Conservation (phyloP, 1,284 basidiomycete genomes). For the Melampsora americana region DNA sequence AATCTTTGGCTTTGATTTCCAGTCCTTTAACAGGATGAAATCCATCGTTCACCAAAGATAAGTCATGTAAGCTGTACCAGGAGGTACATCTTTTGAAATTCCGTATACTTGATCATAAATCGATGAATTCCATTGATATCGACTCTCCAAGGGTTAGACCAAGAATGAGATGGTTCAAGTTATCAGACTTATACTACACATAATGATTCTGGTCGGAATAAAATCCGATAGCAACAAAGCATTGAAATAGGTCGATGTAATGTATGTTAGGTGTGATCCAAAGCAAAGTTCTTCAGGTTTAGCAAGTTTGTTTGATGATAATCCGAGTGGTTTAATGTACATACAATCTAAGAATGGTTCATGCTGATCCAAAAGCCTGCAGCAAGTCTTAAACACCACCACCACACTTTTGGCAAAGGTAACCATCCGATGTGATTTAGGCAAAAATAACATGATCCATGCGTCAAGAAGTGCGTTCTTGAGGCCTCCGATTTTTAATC, state of each 20-base stretch:
- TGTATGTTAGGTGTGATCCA: slow-evolving; percentile 25
- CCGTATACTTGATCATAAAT: slow-evolving; percentile 24
- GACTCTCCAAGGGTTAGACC: slow-evolving; percentile 14
- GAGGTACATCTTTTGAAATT: slow-evolving; percentile 22
- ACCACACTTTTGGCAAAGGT: slow-evolving; percentile 37
- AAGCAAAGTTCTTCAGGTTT: not conserved
- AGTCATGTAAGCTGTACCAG: slow-evolving; percentile 24
- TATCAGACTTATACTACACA: slow-evolving; percentile 5
- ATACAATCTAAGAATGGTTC: slow-evolving; percentile 15
- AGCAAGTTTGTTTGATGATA: not conserved
- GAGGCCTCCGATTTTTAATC: no score
- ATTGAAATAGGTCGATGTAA: slow-evolving; percentile 18
- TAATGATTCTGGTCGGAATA: slow-evolving; percentile 24
- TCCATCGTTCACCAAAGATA: slow-evolving; percentile 12
- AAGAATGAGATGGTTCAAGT: slow-evolving; percentile 14
- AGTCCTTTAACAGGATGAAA: slow-evolving; percentile 15
- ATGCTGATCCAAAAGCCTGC: slow-evolving; percentile 28
- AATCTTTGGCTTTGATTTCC: not conserved
- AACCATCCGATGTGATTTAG: no score
- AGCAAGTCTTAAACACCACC: slow-evolving; percentile 29
- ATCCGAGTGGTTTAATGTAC: slow-evolving; percentile 21
- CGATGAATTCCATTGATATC: not conserved
- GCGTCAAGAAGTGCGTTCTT: slow-evolving; percentile 15
- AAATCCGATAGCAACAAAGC: slow-evolving; percentile 10
- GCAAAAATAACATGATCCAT: no score